These are phyloP conservation scores for Pythium dissotocum DNA, from an alignment of 352 stramenopile species.

Conservation along the genomic window DNA sequence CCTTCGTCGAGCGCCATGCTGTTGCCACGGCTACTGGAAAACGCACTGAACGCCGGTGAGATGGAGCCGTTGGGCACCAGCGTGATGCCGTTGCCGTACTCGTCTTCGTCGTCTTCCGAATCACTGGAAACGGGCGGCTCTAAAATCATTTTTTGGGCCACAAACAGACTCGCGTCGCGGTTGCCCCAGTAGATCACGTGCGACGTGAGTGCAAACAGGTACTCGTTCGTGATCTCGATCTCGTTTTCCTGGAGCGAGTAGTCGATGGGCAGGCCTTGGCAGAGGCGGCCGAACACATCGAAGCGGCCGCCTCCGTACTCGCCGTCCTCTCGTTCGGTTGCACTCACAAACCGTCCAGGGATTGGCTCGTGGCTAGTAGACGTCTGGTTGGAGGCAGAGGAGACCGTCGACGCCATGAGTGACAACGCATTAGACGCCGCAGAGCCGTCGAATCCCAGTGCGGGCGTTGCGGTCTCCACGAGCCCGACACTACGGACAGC, in stretches of 20 bases:
- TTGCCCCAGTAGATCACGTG: conserved; percentile 93
- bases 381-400: background rate
- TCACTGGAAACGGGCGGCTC: conserved; percentile 42
- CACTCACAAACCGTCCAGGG: background rate
- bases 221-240: conserved; percentile 94
- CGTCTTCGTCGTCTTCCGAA: conserved; percentile 26
- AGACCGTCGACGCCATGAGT: background rate
- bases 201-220: conserved; percentile 90
- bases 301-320: conserved; percentile 36
- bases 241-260: conserved; percentile 94
- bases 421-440: background rate
- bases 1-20: conserved; percentile 9
- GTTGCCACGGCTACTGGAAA: conserved; percentile 5
- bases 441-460: conserved; percentile 2
- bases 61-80: conserved; percentile 22
- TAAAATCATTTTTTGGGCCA: conserved; percentile 88
- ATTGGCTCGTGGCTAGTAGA: background rate
- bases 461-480: conserved; percentile 40
- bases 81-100: conserved; percentile 13
- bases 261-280: conserved; percentile 72
- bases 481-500: conserved; percentile 72
- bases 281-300: conserved; percentile 61
- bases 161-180: conserved; percentile 90
- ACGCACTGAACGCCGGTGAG: conserved; percentile 29
- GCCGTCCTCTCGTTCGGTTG: conserved; percentile 22